Base-by-base conservation (phyloP, 768 basidiomycete species). In the Hebeloma cylindrosporum region DNA sequence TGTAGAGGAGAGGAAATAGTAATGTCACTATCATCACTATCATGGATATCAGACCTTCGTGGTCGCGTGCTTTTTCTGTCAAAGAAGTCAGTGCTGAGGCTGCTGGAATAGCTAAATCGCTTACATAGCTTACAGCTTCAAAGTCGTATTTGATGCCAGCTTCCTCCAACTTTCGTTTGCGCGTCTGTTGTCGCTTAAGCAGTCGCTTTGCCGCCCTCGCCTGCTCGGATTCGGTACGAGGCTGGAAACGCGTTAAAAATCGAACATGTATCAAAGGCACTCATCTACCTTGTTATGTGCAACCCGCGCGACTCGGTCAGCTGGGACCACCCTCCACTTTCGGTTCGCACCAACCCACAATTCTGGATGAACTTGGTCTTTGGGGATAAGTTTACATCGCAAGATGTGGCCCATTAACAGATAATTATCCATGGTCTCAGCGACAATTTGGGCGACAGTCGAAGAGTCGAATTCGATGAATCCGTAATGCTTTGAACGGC, bases 381-480 rank as follows among this genome's bases (percentile, higher is more conserved):
- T 83, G 29, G 96, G 92, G 47, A 98, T 82, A 40, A 93, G 65
- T 66, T 90, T 88, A 73, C 95, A 98, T 32, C 79, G 81, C 43
- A 99, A 75, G 51, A 99, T 87, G 61, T 96, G 95, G 5, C 95
- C 94, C 77, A 88, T 80, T 52, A 99, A 75, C 28, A 99, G 78
- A 66, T 97, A 99, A 70, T 96, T 98, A 75, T 99, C 83, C 96
- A 98, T 98, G 33, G 95, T 98, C 60, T 98, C 96, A 2, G 89
- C 86, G 6, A 96, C 96, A 51, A 99, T 97, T 60, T 93, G 71
- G 0, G 96, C 94, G 22, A 98, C 93, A 0, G 85, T 76, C 14
- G 81, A 77, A 31, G 91, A 93, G 43, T 84, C 81, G 63, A 99
- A 96, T 66, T 98, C 95, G 58, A 99, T 74, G 73, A 95, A 98